Base-by-base conservation (phyloP, 2,329 filamentous ascomycete genomes). In the Aspergillus flavus region DNA sequence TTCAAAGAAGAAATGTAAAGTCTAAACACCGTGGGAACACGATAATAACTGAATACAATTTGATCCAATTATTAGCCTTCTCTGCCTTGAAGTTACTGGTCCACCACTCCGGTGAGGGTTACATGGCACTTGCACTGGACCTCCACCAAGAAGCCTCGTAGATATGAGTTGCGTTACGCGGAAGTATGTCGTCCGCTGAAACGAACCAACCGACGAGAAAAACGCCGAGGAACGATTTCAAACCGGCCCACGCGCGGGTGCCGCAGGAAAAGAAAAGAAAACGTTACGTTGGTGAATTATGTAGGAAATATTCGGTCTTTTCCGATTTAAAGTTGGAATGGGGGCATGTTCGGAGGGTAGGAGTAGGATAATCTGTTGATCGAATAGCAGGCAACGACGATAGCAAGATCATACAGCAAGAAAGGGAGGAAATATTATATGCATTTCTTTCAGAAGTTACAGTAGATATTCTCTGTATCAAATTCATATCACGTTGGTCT, bases 191-290 rank as follows among this genome's bases (percentile, higher is more conserved):
- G 26, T 30, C 26, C 46, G 26, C 26, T 19, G 23, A 11, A 19
- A 50, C 9, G 9, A 28, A 28, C 60, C 58, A 21, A 52, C n/a
- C 50, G 34, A 41, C 41, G 54, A 53, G 23, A 36, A 43, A 23
- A 39, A 21, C 14, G 46, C 23, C 39, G n/a, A 53, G 26, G 36
- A 21, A 54, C 7, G 16, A 43, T 32, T 32, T 32, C 41, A n/a
- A 26, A 34, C 53, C 53, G 23, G 30, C 50, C 36, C 48, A 62
- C 30, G 48, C 61, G 61, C 61, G 48, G 54, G 45, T 56, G 57
- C 61, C 61, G 61, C 61, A 59, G 23, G 50, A 57, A 63, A 63
- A 45, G 26, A 58, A 23, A 28, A 57, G 10, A 6, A 26, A n/a
- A 34, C 32, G 26, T 52, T 52, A 32, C 28, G 48, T 52, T n/a